Evolutionary conservation across 2,329 filamentous ascomycete species (phyloP), one percentile per base, ranked within the genome.

Genomic region (Cladophialophora chaetospira): DNA sequence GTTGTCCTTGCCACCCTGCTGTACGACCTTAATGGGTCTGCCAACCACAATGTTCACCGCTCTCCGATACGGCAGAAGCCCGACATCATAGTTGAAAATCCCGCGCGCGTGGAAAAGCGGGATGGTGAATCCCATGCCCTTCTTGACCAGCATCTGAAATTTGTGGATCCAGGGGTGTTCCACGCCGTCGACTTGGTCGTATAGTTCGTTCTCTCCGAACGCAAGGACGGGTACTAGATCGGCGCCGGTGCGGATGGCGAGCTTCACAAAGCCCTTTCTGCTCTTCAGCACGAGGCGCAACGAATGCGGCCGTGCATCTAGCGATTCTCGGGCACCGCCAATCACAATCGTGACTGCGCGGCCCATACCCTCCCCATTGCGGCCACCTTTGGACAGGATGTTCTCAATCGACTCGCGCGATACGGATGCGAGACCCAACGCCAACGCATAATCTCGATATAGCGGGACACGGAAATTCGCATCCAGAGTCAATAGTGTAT

Each of bases 31-130:
- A 60, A 97, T 91, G 0, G 93, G 91, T 50, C 83, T 81, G 3
- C 93, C 93, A 11, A 96, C 89, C 10, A 99, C 92, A 45, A 97
- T 84, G 69, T 97, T 94, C 57, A 99, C 78, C 9, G 91, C 87
- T 48, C 87, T 81, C 10, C 94, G 85, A 72, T 97, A 97, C 0
- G 94, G 94, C 89, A 97, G 91, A 67, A 97, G 77, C 3, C 94
- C 94, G 11, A 97, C 90, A 71, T 99, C 94, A 70, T 99, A 97
- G 73, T 99, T 99, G 76, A 97, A 96, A 36, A 97, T 87, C 10
- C 93, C 93, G 23, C 92, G 78, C 2, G 92, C 93, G 71, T 96
- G 91, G 67, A 97, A 88, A 25, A 96, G 82, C 0, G 94, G 92
- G 9, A 97, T 81, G 0, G 94, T 97, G 68, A 97, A 99, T 49